Conservation (phyloP, 805 yeast genomes). For the Myxozyma sirexii region DNA sequence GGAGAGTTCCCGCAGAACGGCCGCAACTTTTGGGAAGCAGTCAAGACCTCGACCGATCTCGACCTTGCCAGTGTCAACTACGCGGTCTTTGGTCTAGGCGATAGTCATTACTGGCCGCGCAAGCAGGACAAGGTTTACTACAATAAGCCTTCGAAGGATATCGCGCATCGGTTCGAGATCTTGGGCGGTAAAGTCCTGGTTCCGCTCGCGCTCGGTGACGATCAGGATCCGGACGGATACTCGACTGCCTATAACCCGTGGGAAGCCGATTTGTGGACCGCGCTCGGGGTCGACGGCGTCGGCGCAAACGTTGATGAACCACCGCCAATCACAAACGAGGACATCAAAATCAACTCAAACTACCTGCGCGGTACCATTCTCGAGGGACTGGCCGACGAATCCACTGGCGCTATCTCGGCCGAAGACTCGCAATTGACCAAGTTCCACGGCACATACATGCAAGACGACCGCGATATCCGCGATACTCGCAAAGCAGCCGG, state of each 20-base stretch:
- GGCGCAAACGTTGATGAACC: slow-evolving; percentile 89
- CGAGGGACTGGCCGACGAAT: slow-evolving; percentile 75
- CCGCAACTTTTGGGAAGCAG: slow-evolving; percentile 71
- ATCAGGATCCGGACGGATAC: slow-evolving; percentile 95
- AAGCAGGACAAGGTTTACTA: slow-evolving; percentile 92
- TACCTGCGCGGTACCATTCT: slow-evolving; percentile 91
- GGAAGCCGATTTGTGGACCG: slow-evolving; percentile 85
- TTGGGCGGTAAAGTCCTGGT: slow-evolving; percentile 75
- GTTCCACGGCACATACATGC: slow-evolving; percentile 98
- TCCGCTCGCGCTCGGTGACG: slow-evolving; percentile 89
- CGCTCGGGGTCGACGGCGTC: slow-evolving; percentile 80
- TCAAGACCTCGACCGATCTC: slow-evolving; percentile 61
- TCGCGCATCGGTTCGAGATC: slow-evolving; percentile 62
- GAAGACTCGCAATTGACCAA: slow-evolving; percentile 92
- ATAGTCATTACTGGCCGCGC: slow-evolving; percentile 93
- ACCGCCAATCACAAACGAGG: slow-evolving; percentile 89
- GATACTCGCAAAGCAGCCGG: slow-evolving; percentile 92
- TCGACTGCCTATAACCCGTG: slow-evolving; percentile 87
- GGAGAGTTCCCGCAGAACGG: slow-evolving; percentile 88
- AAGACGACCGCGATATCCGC: slow-evolving; percentile 95
- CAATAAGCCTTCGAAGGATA: slow-evolving; percentile 84
- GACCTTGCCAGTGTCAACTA: slow-evolving; percentile 62
- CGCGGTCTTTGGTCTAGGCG: slow-evolving; percentile 78
- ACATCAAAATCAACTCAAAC: slow-evolving; percentile 85
- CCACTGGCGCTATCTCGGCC: slow-evolving; percentile 90